These are phyloP conservation scores for Dichotomopilus funicola DNA, from an alignment of 2,329 filamentous ascomycete genomes.

Conservation along the genomic window DNA sequence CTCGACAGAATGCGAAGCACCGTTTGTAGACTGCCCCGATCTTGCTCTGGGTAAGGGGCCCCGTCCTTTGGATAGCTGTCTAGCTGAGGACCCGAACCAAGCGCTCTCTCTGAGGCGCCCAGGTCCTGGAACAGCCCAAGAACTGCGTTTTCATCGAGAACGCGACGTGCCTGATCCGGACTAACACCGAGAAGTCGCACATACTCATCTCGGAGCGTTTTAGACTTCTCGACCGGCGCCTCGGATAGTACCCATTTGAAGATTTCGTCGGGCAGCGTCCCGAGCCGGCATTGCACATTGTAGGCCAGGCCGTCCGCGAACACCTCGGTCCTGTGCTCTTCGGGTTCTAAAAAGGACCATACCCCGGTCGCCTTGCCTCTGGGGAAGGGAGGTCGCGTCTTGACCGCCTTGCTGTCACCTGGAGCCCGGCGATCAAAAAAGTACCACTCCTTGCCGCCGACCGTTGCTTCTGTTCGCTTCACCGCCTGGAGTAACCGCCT, in stretches of 20 bases:
- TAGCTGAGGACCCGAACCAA: slow-evolving; percentile 22
- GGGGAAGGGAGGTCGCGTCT: slow-evolving; percentile 33
- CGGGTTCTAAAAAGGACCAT: slow-evolving; percentile 45
- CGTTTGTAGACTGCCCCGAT: slow-evolving; percentile 41
- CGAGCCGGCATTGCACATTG: slow-evolving; percentile 41
- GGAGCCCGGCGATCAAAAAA: slow-evolving; percentile 39
- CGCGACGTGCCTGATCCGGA: slow-evolving; percentile 36
- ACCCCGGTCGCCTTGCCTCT: slow-evolving; percentile 32
- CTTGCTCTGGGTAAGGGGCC: slow-evolving; percentile 27
- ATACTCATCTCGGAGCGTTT: slow-evolving; percentile 55
- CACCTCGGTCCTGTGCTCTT: slow-evolving; percentile 47
- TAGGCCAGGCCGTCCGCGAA: slow-evolving; percentile 58
- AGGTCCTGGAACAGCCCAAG: slow-evolving; percentile 51
- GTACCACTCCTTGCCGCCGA: slow-evolving; percentile 37
- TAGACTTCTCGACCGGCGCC: slow-evolving; percentile 48
- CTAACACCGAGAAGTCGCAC: slow-evolving; percentile 45
- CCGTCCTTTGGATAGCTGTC: slow-evolving; percentile 21
- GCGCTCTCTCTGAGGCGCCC: slow-evolving; percentile 45
- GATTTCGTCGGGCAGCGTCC: slow-evolving; percentile 54
- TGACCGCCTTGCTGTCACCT: slow-evolving; percentile 10
- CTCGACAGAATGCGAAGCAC: slow-evolving; percentile 38
- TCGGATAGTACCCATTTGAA: slow-evolving; percentile 60
- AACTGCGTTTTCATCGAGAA: slow-evolving; percentile 41
- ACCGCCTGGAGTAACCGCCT: slow-evolving; percentile 39
- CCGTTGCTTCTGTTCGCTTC: slow-evolving; percentile 40